These are phyloP conservation scores for Colletotrichum salicis DNA, from an alignment of 2,329 filamentous ascomycete species.

Conservation along the genomic window DNA sequence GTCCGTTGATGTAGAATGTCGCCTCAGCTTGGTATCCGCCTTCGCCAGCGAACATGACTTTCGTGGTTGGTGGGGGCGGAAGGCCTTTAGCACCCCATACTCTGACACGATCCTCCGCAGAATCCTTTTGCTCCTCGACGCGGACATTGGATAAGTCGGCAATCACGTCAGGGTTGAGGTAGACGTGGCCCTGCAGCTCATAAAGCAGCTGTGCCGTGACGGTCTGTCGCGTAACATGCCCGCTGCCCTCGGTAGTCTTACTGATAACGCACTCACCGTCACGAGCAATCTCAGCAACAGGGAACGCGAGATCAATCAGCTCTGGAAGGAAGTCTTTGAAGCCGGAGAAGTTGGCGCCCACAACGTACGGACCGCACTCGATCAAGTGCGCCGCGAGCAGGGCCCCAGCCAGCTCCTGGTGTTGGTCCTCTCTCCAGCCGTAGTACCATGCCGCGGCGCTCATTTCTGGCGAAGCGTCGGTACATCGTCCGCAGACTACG, in stretches of 20 bases:
- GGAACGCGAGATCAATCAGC: slow-evolving; percentile 53
- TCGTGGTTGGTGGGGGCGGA: slow-evolving; percentile 61
- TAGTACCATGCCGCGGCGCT: slow-evolving; percentile 65
- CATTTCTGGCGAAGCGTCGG: slow-evolving; percentile 60
- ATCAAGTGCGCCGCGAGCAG: slow-evolving; percentile 61
- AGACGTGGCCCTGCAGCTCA: slow-evolving; percentile 58
- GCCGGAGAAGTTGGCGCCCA: slow-evolving; percentile 63
- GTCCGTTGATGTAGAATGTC: slow-evolving; percentile 31
- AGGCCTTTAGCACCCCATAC: slow-evolving; percentile 53
- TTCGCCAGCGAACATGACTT: slow-evolving; percentile 61
- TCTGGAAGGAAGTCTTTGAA: slow-evolving; percentile 44
- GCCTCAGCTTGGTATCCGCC: slow-evolving; percentile 58
- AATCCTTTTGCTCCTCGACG: slow-evolving; percentile 46
- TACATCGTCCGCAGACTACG: slow-evolving; percentile 54
- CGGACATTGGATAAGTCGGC: slow-evolving; percentile 50
- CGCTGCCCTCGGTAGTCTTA: slow-evolving; percentile 43
- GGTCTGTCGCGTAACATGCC: slow-evolving; percentile 46
- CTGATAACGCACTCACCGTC: slow-evolving; percentile 58
- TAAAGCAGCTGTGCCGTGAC: slow-evolving; percentile 61
- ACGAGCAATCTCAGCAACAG: slow-evolving; percentile 59
- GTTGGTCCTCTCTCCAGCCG: slow-evolving; percentile 55
- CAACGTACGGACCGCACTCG: slow-evolving; percentile 62
- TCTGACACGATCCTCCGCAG: slow-evolving; percentile 46
- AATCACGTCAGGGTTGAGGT: slow-evolving; percentile 60
- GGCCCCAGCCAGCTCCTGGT: slow-evolving; percentile 57